Conservation (phyloP, 805 yeast genomes). For the Jamesozyma jinghongensis region DNA sequence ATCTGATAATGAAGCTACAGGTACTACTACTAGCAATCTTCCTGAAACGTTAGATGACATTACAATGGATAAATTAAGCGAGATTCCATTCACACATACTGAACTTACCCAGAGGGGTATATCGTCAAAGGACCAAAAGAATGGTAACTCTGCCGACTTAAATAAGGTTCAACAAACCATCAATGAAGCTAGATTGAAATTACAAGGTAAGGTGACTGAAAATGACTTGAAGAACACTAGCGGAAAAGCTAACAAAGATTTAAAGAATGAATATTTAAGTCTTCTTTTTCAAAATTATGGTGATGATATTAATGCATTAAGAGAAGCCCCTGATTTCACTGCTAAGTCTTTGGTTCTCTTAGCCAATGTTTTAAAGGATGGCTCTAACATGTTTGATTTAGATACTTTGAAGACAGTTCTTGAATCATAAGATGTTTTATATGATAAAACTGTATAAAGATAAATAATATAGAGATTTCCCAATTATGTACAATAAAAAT, state of each 20-base stretch:
- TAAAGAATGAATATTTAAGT: slow-evolving; percentile 42
- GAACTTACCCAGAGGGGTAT: slow-evolving; percentile 23
- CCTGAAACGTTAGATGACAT: slow-evolving; percentile 14
- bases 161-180: slow-evolving; percentile 25
- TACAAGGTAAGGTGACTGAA: background rate
- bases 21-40: background rate
- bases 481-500: too few relatives aligned
- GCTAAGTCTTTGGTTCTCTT: slow-evolving; percentile 46
- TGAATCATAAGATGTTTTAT: slow-evolving; percentile 14
- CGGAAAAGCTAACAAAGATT: slow-evolving; percentile 1
- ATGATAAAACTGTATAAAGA: background rate
- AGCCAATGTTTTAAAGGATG: slow-evolving; percentile 51
- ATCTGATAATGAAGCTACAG: slow-evolving; percentile 10
- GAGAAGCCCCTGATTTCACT: slow-evolving; percentile 56
- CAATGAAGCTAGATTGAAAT: slow-evolving; percentile 19
- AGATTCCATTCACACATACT: slow-evolving; percentile 30
- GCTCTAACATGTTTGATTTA: slow-evolving; percentile 50
- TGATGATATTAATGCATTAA: slow-evolving; percentile 49
- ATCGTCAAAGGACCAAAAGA: slow-evolving; percentile 3
- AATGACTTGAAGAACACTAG: background rate
- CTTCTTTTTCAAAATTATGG: slow-evolving; percentile 51
- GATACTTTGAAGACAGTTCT: slow-evolving; percentile 35
- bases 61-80: slow-evolving; percentile 14
- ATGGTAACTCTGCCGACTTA: slow-evolving; percentile 23
- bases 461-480: too few relatives aligned